Evolutionary conservation across 2,329 filamentous ascomycete species (phyloP).

Genomic region (Pseudopithomyces maydicus): DNA sequence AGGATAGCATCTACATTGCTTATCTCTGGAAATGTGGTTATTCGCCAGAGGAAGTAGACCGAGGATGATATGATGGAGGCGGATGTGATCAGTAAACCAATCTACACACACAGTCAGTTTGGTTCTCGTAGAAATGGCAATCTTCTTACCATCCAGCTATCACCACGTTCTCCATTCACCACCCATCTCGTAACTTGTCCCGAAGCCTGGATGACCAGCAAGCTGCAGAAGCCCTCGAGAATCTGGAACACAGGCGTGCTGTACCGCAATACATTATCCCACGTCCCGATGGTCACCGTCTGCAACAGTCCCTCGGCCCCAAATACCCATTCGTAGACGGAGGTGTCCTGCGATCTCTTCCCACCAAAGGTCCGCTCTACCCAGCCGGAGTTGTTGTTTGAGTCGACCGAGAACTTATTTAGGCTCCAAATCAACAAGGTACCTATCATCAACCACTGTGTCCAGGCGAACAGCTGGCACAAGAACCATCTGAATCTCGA

Average conservation of each 20-base stretch:
- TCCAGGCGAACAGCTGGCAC: slow-evolving; percentile 70
- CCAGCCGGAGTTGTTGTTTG: slow-evolving; percentile 73
- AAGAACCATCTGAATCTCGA: slow-evolving; percentile 77
- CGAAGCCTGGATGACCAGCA: slow-evolving; percentile 92
- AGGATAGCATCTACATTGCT: slow-evolving; percentile 89
- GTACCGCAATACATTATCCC: slow-evolving; percentile 88
- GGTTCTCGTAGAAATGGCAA: background rate
- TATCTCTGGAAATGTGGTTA: slow-evolving; percentile 91
- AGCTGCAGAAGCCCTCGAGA: slow-evolving; percentile 92
- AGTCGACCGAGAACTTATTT: slow-evolving; percentile 92
- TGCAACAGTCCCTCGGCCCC: slow-evolving; percentile 84
- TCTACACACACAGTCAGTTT: slow-evolving; percentile 61
- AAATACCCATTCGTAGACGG: slow-evolving; percentile 82
- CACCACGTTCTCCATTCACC: slow-evolving; percentile 89
- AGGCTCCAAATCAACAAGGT: slow-evolving; percentile 91
- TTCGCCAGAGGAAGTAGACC: slow-evolving; percentile 94
- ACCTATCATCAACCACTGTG: slow-evolving; percentile 88
- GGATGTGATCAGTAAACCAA: slow-evolving; percentile 83
- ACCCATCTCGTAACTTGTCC: slow-evolving; percentile 95
- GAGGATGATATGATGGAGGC: slow-evolving; percentile 92
- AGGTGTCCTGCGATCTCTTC: slow-evolving; percentile 66
- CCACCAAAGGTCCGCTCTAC: slow-evolving; percentile 77
- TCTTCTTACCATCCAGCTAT: slow-evolving; percentile 88
- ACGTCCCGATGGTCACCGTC: slow-evolving; percentile 77
- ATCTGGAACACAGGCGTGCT: slow-evolving; percentile 95